These are phyloP conservation scores for Podospora australis DNA, from an alignment of 495 filamentous ascomycete genomes.

Conservation along the genomic window DNA sequence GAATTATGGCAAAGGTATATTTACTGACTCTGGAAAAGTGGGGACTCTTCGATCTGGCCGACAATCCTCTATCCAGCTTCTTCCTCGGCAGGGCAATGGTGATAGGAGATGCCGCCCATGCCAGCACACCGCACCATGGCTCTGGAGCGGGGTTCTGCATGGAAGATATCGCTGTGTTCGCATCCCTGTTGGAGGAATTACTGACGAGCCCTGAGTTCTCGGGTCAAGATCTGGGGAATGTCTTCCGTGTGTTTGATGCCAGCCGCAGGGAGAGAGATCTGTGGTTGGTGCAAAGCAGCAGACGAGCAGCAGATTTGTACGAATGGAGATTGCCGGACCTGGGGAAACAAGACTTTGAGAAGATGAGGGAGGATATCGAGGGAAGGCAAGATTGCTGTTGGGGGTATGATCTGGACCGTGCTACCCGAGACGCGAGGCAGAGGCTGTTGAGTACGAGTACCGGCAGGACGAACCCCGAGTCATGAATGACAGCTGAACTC, in stretches of 20 bases:
- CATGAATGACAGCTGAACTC: too few relatives aligned
- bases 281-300: slow-evolving; percentile 38
- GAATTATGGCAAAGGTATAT: slow-evolving; percentile 8
- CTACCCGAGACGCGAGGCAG: not conserved
- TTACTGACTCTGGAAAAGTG: slow-evolving; percentile 35
- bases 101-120: slow-evolving; percentile 65
- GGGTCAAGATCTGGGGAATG: slow-evolving; percentile 37
- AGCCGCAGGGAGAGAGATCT: slow-evolving; percentile 46
- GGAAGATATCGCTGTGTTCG: slow-evolving; percentile 59
- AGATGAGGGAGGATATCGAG: slow-evolving; percentile 7
- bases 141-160: slow-evolving; percentile 63
- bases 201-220: slow-evolving; percentile 16
- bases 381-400: slow-evolving; percentile 8
- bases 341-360: slow-evolving; percentile 4
- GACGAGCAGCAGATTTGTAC: slow-evolving; percentile 32
- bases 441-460: too few relatives aligned
- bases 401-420: slow-evolving; percentile 11
- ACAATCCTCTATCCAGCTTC: slow-evolving; percentile 52
- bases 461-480: too few relatives aligned
- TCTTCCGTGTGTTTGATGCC: slow-evolving; percentile 56
- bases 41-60: slow-evolving; percentile 58
- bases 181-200: slow-evolving; percentile 45
- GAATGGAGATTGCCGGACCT: slow-evolving; percentile 19
- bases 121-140: slow-evolving; percentile 63
- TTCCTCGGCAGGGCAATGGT: slow-evolving; percentile 49